Base-by-base conservation (phyloP, 2,329 filamentous ascomycete species). In the Fusarium veterinarium region DNA sequence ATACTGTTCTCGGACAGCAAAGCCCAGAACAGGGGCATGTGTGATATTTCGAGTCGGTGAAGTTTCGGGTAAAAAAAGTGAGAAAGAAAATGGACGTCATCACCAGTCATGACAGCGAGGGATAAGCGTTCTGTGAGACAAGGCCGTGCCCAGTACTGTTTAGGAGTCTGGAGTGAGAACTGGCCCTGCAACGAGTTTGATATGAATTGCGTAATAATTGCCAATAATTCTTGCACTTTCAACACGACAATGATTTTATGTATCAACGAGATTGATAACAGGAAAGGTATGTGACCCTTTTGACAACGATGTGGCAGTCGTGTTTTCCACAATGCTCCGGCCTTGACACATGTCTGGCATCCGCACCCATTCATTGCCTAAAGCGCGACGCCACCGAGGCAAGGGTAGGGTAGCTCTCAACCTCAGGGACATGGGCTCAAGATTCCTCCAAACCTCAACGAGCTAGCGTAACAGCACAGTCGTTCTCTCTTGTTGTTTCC, bases 241-340 rank as follows among this genome's bases (percentile, higher is more conserved):
- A 28, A 53, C 19, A 53, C 20, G 7, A 53, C 23, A 17, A 17
- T 30, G 33, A 41, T 30, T 53, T 53, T 17, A 53, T 30, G 49
- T 53, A 48, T 64, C 33, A 49, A 64, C 48, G 46, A 76, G 75
- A 77, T 77, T 77, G 75, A 77, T 77, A 77, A 77, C 68, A 35
- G 59, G 48, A 60, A 33, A 65, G 49, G 62, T 68, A 45, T 65
- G 52, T 56, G 64, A 35, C 20, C 59, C 64, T 63, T 64, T 45
- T 37, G 48, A 60, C 44, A 42, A 55, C 45, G 37, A 51, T 38
- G 44, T 76, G 75, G 71, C 55, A 64, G 67, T 57, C 73, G 56
- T 66, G 72, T 75, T 63, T 67, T 67, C 73, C 71, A 71, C 56
- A 65, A 61, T 63, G 61, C 42, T 48, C 49, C 67, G 41, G 53